These are phyloP conservation scores for Fusarium ambrosium DNA, from an alignment of 2,329 filamentous ascomycete genomes.

Conservation along the genomic window DNA sequence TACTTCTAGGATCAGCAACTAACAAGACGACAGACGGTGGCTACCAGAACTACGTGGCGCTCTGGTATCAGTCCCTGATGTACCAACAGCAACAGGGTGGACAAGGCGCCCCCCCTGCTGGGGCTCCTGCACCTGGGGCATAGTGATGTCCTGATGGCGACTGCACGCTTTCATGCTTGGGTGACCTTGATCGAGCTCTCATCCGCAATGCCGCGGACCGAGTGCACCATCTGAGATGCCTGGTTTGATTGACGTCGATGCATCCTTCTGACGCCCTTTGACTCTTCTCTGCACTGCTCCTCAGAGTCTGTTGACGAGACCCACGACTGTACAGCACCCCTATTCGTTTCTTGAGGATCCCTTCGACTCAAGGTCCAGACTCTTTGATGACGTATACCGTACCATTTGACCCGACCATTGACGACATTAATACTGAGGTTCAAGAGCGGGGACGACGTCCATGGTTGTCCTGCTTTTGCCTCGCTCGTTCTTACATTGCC, in stretches of 20 bases:
- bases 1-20: background rate
- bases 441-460: slow-evolving; percentile 37
- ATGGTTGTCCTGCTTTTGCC: slow-evolving; percentile 38
- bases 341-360: slow-evolving; percentile 45
- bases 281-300: slow-evolving; percentile 36
- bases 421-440: slow-evolving; percentile 45
- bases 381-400: slow-evolving; percentile 48
- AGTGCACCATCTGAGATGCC: slow-evolving; percentile 49
- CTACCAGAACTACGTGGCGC: slow-evolving; percentile 82
- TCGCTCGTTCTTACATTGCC: slow-evolving; percentile 35
- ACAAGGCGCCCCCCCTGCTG: slow-evolving; percentile 53
- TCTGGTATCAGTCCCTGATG: slow-evolving; percentile 82
- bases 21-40: slow-evolving; percentile 73
- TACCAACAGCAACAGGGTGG: slow-evolving; percentile 59
- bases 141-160: slow-evolving; percentile 51
- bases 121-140: slow-evolving; percentile 54
- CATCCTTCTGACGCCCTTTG: slow-evolving; percentile 42
- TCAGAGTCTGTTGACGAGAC: slow-evolving; percentile 48
- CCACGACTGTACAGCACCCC: slow-evolving; percentile 51
- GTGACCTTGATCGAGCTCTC: slow-evolving; percentile 52
- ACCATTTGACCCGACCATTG: slow-evolving; percentile 46
- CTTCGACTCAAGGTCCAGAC: slow-evolving; percentile 39
- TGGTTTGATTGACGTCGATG: slow-evolving; percentile 52
- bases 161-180: slow-evolving; percentile 48
- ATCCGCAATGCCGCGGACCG: slow-evolving; percentile 39